phyloP scores from a whole-genome alignment of 768 basidiomycete genomes.

The Termitomyces sp. region DNA sequence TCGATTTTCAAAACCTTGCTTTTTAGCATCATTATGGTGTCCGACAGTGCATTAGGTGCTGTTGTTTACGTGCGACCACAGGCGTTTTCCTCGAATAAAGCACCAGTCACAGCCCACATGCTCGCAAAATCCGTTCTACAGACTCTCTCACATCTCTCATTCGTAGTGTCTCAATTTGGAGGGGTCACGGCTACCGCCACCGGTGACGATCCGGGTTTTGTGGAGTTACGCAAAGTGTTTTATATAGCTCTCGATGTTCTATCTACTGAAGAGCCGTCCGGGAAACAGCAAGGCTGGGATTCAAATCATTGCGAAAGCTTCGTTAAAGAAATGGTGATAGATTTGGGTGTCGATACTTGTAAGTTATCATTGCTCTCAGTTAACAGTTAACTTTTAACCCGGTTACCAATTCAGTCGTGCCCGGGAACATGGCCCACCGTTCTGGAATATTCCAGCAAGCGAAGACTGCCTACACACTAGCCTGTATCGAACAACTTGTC shows the following conservation, averaged over 20 bases:
- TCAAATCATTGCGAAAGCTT: constrained; percentile 25
- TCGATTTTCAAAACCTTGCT: constrained; percentile 64
- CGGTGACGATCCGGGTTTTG: constrained; percentile 45
- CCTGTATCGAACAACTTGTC: constrained; percentile 75
- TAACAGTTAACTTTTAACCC: constrained; percentile 1
- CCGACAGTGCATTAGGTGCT: constrained; percentile 53
- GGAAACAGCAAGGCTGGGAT: constrained; percentile 21
- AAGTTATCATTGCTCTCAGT: neutral
- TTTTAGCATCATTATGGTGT: constrained; percentile 68
- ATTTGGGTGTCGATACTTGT: constrained; percentile 9
- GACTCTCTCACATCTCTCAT: constrained; percentile 62
- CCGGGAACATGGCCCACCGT: neutral
- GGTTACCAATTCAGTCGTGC: constrained; percentile 3
- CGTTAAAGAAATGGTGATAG: constrained; percentile 18
- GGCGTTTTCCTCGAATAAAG: constrained; percentile 9
- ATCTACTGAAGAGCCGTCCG: constrained; percentile 25
- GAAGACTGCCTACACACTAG: constrained; percentile 60
- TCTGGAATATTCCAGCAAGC: constrained; percentile 19
- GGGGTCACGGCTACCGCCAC: constrained; percentile 49
- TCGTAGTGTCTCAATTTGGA: constrained; percentile 77
- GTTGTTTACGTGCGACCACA: constrained; percentile 46
- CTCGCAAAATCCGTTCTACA: constrained; percentile 52
- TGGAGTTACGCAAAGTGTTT: constrained; percentile 68
- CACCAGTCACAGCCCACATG: constrained; percentile 14
- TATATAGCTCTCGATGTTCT: constrained; percentile 77